These are phyloP conservation scores for Gymnopilus junonius DNA, from an alignment of 768 basidiomycete genomes.

Conservation along the genomic window DNA sequence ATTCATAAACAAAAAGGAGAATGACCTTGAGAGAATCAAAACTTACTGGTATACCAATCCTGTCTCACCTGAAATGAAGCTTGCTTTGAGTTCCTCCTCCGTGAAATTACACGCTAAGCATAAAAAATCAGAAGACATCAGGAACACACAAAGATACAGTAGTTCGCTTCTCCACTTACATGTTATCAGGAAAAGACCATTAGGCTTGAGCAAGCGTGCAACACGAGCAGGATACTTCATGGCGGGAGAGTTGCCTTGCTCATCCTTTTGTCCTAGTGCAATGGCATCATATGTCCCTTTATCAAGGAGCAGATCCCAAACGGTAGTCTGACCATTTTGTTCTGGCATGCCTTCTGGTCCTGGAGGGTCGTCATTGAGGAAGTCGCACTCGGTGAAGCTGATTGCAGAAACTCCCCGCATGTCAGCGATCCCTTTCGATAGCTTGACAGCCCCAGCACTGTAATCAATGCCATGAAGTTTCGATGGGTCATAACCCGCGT, in stretches of 20 bases:
- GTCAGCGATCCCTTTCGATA: slow-evolving; percentile 61
- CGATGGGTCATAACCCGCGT: slow-evolving; percentile 62
- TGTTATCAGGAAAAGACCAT: slow-evolving; percentile 78
- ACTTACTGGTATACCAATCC: slow-evolving; percentile 70
- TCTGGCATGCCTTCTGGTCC: slow-evolving; percentile 25
- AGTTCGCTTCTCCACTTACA: slow-evolving; percentile 52
- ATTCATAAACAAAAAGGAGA: background rate
- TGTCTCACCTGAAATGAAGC: slow-evolving; percentile 51
- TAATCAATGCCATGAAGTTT: slow-evolving; percentile 76
- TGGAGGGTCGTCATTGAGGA: slow-evolving; percentile 59
- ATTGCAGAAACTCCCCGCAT: slow-evolving; percentile 47
- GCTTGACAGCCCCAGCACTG: slow-evolving; percentile 68
- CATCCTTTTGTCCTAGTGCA: slow-evolving; percentile 67
- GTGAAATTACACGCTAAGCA: slow-evolving; percentile 84
- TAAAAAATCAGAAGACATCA: background rate
- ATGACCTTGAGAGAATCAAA: background rate
- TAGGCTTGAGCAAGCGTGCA: slow-evolving; percentile 59
- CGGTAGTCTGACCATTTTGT: slow-evolving; percentile 22
- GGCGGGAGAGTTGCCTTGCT: slow-evolving; percentile 53
- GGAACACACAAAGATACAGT: background rate
- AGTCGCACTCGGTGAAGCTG: slow-evolving; percentile 65
- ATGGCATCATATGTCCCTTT: slow-evolving; percentile 93
- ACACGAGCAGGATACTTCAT: slow-evolving; percentile 65
- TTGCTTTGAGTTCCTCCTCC: slow-evolving; percentile 66
- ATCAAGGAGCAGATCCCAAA: slow-evolving; percentile 80